These are phyloP conservation scores for Rusavskia elegans DNA, from an alignment of 495 filamentous ascomycete species.

Conservation along the genomic window DNA sequence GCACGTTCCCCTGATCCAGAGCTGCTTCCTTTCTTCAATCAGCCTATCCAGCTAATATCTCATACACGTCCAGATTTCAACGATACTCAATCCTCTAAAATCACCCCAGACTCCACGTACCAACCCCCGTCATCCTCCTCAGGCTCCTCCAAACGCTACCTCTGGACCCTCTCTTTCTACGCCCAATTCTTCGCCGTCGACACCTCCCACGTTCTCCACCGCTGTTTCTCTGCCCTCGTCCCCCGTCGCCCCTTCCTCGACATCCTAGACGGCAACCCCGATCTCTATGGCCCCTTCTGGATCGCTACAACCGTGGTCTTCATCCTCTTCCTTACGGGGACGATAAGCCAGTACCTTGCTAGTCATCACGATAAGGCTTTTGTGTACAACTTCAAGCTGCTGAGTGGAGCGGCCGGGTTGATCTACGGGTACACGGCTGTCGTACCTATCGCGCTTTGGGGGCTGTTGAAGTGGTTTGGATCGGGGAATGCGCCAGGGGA, in stretches of 20 bases:
- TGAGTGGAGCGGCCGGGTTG: constrained; percentile 70
- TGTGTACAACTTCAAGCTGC: constrained; percentile 75
- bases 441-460: constrained; percentile 75
- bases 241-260: constrained; percentile 91
- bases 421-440: constrained; percentile 87
- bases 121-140: constrained; percentile 13
- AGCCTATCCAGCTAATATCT: not conserved
- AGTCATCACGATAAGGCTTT: constrained; percentile 42
- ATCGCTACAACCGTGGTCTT: constrained; percentile 95
- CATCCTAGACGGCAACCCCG: constrained; percentile 90
- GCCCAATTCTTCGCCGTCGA: constrained; percentile 97
- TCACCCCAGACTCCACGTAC: constrained; percentile 41
- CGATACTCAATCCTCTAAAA: constrained; percentile 38
- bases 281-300: constrained; percentile 93
- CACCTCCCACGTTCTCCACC: constrained; percentile 67
- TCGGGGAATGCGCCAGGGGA: constrained; percentile 16
- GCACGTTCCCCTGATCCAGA: constrained; percentile 24
- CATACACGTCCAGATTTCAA: constrained; percentile 30
- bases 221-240: constrained; percentile 71
- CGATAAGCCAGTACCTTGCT: constrained; percentile 77
- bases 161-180: constrained; percentile 90
- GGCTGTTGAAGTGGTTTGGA: constrained; percentile 83
- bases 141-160: constrained; percentile 58
- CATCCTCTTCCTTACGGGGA: constrained; percentile 87
- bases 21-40: not conserved